These are phyloP conservation scores for Colletotrichum eleusines DNA, from an alignment of 2,329 filamentous ascomycete species.

Conservation along the genomic window DNA sequence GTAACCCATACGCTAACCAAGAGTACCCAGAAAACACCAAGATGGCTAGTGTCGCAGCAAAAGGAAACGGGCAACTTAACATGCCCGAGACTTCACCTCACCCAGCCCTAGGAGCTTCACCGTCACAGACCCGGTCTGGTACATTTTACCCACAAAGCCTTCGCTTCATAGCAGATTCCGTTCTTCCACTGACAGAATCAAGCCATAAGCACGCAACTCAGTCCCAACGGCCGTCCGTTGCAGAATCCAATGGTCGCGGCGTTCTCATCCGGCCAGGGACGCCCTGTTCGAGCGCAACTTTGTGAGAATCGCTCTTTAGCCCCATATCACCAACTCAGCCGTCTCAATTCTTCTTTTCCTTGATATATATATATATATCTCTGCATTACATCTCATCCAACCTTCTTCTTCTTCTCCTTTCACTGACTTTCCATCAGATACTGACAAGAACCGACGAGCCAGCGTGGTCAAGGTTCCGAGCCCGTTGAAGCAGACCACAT, in stretches of 20 bases:
- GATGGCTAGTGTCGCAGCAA: not conserved
- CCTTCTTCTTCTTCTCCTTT: not conserved
- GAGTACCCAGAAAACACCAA: not conserved
- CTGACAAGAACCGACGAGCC: conserved; percentile 29
- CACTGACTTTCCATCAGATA: conserved; percentile 9
- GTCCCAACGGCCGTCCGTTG: conserved; percentile 21
- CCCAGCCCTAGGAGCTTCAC: not conserved
- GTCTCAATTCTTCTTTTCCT: not conserved
- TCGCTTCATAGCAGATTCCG: not conserved
- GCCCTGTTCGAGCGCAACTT: conserved; percentile 13
- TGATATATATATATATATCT: not conserved
- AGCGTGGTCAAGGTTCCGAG: conserved; percentile 14
- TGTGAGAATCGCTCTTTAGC: not conserved
- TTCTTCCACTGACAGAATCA: not conserved
- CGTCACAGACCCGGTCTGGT: conserved; percentile 1
- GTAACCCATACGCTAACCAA: no score
- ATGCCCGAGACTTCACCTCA: not conserved
- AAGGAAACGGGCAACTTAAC: not conserved
- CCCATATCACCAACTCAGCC: not conserved
- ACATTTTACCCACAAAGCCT: not conserved
- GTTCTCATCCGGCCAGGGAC: conserved; percentile 15
- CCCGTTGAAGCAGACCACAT: not conserved
- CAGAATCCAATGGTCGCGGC: conserved; percentile 26
- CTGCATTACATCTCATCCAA: not conserved
- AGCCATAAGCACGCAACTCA: conserved; percentile 3